phyloP scores from a whole-genome alignment of 1,139 yeast species.

The Diutina siamensis region DNA sequence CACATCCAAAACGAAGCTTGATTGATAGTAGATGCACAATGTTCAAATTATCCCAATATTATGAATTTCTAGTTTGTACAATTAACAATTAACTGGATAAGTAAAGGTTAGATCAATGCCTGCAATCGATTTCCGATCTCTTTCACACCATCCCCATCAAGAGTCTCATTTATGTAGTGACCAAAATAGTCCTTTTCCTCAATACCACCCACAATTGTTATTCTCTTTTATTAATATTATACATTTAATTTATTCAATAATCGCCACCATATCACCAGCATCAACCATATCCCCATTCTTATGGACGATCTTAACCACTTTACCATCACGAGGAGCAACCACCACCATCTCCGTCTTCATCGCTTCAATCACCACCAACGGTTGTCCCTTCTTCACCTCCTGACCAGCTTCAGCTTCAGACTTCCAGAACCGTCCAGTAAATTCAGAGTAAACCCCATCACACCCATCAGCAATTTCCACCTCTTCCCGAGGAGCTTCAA shows the following conservation, averaged over 20 bases:
- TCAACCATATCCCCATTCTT: conserved; percentile 92
- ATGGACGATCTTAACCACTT: conserved; percentile 66
- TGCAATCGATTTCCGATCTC: too few relatives aligned
- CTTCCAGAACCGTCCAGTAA: conserved; percentile 96
- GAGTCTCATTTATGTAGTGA: too few relatives aligned
- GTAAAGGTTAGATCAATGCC: too few relatives aligned
- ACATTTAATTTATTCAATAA: conserved; percentile 26
- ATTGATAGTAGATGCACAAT: too few relatives aligned
- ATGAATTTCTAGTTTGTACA: too few relatives aligned
- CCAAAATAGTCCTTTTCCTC: too few relatives aligned
- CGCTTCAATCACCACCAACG: conserved; percentile 84
- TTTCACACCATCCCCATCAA: too few relatives aligned
- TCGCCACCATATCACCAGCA: conserved; percentile 89
- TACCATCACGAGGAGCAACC: conserved; percentile 60
- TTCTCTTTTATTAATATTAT: neutral
- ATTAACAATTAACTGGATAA: too few relatives aligned
- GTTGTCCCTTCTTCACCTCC: conserved; percentile 60
- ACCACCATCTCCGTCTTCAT: conserved; percentile 98
- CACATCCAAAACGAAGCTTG: too few relatives aligned
- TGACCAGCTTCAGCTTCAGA: conserved; percentile 78
- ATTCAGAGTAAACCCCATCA: conserved; percentile 81
- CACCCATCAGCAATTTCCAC: conserved; percentile 38
- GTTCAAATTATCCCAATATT: too few relatives aligned
- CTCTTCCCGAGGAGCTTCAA: conserved; percentile 32
- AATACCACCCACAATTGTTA: too few relatives aligned